Conservation (phyloP, 2,329 filamentous ascomycete species). For the Ophiostoma sp. region DNA sequence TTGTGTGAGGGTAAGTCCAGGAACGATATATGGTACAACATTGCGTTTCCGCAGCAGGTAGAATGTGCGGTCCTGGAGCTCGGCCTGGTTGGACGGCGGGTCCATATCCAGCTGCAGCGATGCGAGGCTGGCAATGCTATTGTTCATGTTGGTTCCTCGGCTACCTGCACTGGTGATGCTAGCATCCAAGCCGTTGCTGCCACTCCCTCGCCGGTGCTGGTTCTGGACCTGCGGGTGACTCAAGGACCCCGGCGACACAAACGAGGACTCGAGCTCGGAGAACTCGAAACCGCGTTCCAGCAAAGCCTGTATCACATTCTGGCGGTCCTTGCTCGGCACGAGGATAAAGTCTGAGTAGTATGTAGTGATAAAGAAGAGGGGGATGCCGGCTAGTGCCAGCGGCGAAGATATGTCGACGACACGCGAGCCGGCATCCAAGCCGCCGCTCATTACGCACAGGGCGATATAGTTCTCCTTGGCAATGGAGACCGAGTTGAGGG, state of each 20-base stretch:
- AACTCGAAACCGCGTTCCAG: constrained; percentile 79
- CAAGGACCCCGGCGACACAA: constrained; percentile 50
- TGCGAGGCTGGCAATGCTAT: constrained; percentile 23
- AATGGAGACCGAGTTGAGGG: constrained; percentile 58
- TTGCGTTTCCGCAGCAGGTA: constrained; percentile 70
- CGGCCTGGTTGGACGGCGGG: constrained; percentile 69
- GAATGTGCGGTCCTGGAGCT: constrained; percentile 80
- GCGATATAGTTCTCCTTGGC: constrained; percentile 80
- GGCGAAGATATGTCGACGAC: constrained; percentile 90
- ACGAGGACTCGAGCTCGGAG: constrained; percentile 62
- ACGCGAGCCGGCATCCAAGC: constrained; percentile 82
- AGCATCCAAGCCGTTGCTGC: constrained; percentile 22
- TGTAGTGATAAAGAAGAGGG: constrained; percentile 97
- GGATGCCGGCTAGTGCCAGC: constrained; percentile 83
- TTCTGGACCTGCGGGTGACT: constrained; percentile 31
- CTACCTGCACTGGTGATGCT: constrained; percentile 55
- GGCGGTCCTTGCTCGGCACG: constrained; percentile 69
- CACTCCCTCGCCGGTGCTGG: constrained; percentile 25
- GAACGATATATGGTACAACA: constrained; percentile 67
- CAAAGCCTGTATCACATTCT: constrained; percentile 70
- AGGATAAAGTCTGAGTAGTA: constrained; percentile 98
- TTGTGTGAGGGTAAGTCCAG: constrained; percentile 66
- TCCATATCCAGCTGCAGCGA: constrained; percentile 43
- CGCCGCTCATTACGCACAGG: constrained; percentile 83
- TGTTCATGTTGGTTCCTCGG: constrained; percentile 9